Percentiles rank a stretch among this genome's conserved stretches.
Evolutionary conservation across 2,329 filamentous ascomycete species (phyloP).

Genomic region (Hypoxylon sp.): DNA sequence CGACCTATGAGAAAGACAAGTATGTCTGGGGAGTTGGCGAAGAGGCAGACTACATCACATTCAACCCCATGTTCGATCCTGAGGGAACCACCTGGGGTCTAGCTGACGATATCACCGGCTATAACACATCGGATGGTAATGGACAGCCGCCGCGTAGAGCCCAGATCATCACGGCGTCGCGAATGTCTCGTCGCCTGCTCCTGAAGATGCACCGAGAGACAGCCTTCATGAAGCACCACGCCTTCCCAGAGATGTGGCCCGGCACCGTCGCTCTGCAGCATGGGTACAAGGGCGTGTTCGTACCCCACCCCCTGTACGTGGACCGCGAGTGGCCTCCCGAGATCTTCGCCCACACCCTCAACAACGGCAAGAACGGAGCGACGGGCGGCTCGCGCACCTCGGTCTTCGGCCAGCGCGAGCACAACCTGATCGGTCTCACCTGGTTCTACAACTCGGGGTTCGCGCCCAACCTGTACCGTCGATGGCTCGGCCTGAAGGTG

Average conservation of each 20-base stretch:
- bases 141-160: slow-evolving; percentile 76
- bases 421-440: slow-evolving; percentile 84
- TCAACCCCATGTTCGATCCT: slow-evolving; percentile 92
- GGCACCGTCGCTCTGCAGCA: slow-evolving; percentile 88
- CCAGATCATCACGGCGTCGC: slow-evolving; percentile 87
- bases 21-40: slow-evolving; percentile 90
- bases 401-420: slow-evolving; percentile 84
- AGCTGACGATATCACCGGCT: slow-evolving; percentile 83
- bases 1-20: slow-evolving; percentile 77
- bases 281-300: slow-evolving; percentile 90
- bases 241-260: slow-evolving; percentile 98
- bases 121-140: slow-evolving; percentile 71
- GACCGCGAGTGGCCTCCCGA: slow-evolving; percentile 86
- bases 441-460: slow-evolving; percentile 95
- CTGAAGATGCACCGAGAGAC: slow-evolving; percentile 92
- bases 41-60: slow-evolving; percentile 88
- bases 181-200: slow-evolving; percentile 82
- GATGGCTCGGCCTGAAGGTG: slow-evolving; percentile 86
- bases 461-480: slow-evolving; percentile 79
- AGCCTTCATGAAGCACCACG: slow-evolving; percentile 82
- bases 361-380: slow-evolving; percentile 78
- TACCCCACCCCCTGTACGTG: slow-evolving; percentile 86
- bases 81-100: slow-evolving; percentile 86
- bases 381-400: slow-evolving; percentile 76
- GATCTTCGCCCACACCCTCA: slow-evolving; percentile 81